Conservation (phyloP, 2,329 filamentous ascomycete species). For the Talaromyces sp. region DNA sequence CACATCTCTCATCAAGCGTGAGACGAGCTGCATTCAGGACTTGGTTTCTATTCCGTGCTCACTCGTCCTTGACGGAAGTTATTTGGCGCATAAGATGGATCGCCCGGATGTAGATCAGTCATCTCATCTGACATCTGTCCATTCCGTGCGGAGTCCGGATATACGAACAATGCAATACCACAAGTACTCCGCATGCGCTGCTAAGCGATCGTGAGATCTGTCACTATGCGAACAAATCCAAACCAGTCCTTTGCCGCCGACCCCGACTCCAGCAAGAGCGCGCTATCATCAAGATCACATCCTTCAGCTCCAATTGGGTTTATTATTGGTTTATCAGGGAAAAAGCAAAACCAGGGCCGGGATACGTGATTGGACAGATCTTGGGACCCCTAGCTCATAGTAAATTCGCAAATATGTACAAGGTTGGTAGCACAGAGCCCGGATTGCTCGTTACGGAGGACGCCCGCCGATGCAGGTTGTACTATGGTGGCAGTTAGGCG, state of each 20-base stretch:
- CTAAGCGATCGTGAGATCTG: background rate
- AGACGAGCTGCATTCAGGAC: background rate
- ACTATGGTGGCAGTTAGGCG: background rate
- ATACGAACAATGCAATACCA: background rate
- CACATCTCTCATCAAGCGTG: background rate
- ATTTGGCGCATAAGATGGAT: background rate
- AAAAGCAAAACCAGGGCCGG: background rate
- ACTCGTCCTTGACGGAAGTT: background rate
- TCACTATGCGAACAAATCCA: conserved; percentile 2
- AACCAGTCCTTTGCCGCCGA: conserved; percentile 10
- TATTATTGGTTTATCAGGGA: conserved; percentile 1
- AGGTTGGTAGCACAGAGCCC: background rate
- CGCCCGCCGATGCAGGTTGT: background rate
- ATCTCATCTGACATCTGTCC: background rate
- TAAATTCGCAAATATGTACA: background rate
- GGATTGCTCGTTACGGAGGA: background rate
- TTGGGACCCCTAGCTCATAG: background rate
- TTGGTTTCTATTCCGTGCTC: background rate
- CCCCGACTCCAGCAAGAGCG: background rate
- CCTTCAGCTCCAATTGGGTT: background rate
- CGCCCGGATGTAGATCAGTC: background rate
- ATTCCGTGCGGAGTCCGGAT: background rate
- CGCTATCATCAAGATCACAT: background rate
- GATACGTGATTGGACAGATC: background rate
- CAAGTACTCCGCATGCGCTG: background rate